Evolutionary conservation across 441 rosid genomes (phyloP).

Genomic region (Populus hybrid): DNA sequence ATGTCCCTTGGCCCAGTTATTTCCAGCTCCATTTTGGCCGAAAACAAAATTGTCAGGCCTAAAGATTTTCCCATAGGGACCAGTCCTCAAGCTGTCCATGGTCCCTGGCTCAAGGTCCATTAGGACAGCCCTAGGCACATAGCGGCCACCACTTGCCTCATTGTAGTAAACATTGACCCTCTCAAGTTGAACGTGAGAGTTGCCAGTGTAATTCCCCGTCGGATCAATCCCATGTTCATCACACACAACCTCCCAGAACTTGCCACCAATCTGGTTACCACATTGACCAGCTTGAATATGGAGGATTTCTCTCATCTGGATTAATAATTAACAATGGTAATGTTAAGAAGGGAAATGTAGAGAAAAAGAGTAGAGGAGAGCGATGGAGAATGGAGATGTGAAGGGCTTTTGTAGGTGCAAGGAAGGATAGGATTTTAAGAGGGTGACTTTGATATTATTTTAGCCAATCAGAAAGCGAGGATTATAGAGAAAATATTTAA

Average conservation of each 20-base stretch:
- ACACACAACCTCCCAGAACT: constrained; percentile 63
- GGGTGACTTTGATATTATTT: constrained; percentile 12
- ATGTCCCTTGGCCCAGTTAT: constrained; percentile 57
- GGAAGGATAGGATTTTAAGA: constrained; percentile 15
- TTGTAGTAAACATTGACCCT: constrained; percentile 55
- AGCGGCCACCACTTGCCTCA: constrained; percentile 53
- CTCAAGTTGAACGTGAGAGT: constrained; percentile 45
- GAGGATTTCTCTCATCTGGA: constrained; percentile 56
- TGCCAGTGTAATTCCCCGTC: constrained; percentile 38
- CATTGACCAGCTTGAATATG: constrained; percentile 66
- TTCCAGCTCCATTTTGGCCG: constrained; percentile 61
- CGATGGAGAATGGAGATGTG: constrained; percentile 12
- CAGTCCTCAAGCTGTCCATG: constrained; percentile 55
- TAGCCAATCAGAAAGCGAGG: not conserved
- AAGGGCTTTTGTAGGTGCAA: constrained; percentile 28
- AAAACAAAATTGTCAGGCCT: constrained; percentile 58
- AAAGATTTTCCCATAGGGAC: constrained; percentile 46
- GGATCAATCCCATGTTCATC: constrained; percentile 57
- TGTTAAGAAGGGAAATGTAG: constrained; percentile 4
- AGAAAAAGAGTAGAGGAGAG: not conserved
- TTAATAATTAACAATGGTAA: not conserved
- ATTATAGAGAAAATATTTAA: constrained; percentile 7
- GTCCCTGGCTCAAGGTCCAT: constrained; percentile 67
- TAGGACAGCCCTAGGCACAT: constrained; percentile 56
- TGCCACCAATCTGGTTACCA: constrained; percentile 56